A percentile compares a stretch with the other conserved stretches of the same genome.
Evolutionary conservation across 2,329 filamentous ascomycete species (phyloP).

Genomic region (Botrytis cinerea): DNA sequence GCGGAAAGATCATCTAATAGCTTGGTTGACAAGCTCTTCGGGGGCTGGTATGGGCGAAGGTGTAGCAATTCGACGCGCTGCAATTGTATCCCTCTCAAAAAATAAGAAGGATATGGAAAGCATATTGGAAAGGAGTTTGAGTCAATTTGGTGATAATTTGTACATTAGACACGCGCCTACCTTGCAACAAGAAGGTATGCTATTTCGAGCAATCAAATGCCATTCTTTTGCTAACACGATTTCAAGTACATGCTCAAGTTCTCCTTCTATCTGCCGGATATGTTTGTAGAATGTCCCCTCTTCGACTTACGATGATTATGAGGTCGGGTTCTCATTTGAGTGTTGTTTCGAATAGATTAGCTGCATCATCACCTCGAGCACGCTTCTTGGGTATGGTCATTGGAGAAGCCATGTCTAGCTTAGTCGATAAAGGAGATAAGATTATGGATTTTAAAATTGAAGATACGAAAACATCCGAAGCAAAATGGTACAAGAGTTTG

Average conservation of each 20-base stretch:
- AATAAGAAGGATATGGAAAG: slow-evolving; percentile 53
- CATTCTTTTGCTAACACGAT: slow-evolving; percentile 31
- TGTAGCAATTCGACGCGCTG: slow-evolving; percentile 66
- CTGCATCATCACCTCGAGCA: slow-evolving; percentile 71
- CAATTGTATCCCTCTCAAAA: slow-evolving; percentile 58
- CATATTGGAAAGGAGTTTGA: slow-evolving; percentile 68
- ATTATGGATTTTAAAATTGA: slow-evolving; percentile 82
- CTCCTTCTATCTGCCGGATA: slow-evolving; percentile 78
- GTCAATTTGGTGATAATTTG: slow-evolving; percentile 79
- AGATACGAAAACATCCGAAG: slow-evolving; percentile 72
- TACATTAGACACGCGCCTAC: slow-evolving; percentile 84
- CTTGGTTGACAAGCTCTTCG: slow-evolving; percentile 66
- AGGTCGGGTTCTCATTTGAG: slow-evolving; percentile 74
- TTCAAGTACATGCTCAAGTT: slow-evolving; percentile 74
- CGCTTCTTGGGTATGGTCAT: slow-evolving; percentile 87
- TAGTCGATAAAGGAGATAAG: slow-evolving; percentile 65
- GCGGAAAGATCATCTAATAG: slow-evolving; percentile 56
- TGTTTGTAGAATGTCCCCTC: slow-evolving; percentile 64
- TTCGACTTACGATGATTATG: slow-evolving; percentile 67
- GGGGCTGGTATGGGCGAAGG: slow-evolving; percentile 66
- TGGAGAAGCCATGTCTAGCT: slow-evolving; percentile 67
- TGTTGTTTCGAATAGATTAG: slow-evolving; percentile 81
- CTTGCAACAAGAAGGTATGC: slow-evolving; percentile 82
- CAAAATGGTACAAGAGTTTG: slow-evolving; percentile 71
- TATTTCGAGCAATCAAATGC: slow-evolving; percentile 25